Percentiles rank a stretch among this genome's conserved stretches.
phyloP scores from a whole-genome alignment of 1,284 basidiomycete species.

The Filobasidium uniguttulatum region DNA sequence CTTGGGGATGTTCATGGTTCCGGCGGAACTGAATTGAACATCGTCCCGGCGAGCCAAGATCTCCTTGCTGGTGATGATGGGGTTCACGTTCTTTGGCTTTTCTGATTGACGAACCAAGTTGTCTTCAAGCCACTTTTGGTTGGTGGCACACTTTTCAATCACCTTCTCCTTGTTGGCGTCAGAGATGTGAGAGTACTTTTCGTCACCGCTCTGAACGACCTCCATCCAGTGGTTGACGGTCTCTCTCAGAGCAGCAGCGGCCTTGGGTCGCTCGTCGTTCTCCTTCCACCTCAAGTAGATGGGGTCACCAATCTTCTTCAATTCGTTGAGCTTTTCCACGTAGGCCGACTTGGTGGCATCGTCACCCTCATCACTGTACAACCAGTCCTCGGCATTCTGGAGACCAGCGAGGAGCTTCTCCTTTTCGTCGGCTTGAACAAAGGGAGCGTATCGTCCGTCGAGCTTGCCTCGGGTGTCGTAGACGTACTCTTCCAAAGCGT shows the following conservation, averaged over 20 bases:
- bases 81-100: conserved; percentile 70
- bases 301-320: conserved; percentile 71
- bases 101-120: conserved; percentile 70
- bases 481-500: conserved; percentile 91
- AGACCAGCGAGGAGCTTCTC: conserved; percentile 54
- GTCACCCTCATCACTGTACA: conserved; percentile 89
- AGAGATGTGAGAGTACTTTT: conserved; percentile 73
- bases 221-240: conserved; percentile 67
- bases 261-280: conserved; percentile 58
- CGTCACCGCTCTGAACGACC: conserved; percentile 65
- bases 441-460: conserved; percentile 66
- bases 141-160: conserved; percentile 47
- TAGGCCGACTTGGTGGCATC: conserved; percentile 85
- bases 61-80: conserved; percentile 63
- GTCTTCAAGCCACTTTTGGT: conserved; percentile 89
- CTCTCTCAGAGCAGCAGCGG: conserved; percentile 62
- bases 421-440: conserved; percentile 61
- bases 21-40: conserved; percentile 65
- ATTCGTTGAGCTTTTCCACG: conserved; percentile 58
- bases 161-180: conserved; percentile 71
- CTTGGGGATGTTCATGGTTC: conserved; percentile 75
- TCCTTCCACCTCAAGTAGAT: conserved; percentile 69
- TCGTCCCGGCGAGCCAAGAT: conserved; percentile 80
- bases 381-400: conserved; percentile 76
- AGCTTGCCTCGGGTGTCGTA: conserved; percentile 86